phyloP scores from a whole-genome alignment of 2,329 filamentous ascomycete species.

The Hypoxylon sp. region DNA sequence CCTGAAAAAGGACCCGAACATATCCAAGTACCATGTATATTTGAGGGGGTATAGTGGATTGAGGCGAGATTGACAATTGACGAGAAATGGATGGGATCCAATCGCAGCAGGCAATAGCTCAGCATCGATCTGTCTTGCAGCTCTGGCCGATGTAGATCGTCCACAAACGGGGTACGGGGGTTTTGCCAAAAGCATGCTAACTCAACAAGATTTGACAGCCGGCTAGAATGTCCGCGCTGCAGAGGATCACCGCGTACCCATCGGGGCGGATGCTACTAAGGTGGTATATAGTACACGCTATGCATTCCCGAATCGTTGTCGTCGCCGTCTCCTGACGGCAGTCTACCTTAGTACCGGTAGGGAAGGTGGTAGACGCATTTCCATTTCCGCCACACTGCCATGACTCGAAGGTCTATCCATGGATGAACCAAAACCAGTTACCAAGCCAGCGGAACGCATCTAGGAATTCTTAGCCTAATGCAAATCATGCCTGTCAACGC shows the following conservation, averaged over 20 bases:
- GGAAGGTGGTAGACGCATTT: slow-evolving; percentile 27
- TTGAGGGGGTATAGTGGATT: slow-evolving; percentile 1
- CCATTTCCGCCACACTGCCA: slow-evolving; percentile 36
- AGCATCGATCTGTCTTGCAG: slow-evolving; percentile 45
- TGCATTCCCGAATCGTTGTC: slow-evolving; percentile 42
- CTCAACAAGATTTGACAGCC: slow-evolving; percentile 47
- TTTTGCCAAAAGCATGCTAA: slow-evolving; percentile 46
- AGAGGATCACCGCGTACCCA: slow-evolving; percentile 40
- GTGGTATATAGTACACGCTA: slow-evolving; percentile 28
- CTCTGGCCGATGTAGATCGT: slow-evolving; percentile 42
- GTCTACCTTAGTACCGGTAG: slow-evolving; percentile 27
- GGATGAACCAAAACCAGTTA: slow-evolving; percentile 25
- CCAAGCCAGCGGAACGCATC: slow-evolving; percentile 39
- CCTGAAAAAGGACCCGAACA: not conserved
- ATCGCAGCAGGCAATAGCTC: slow-evolving; percentile 37
- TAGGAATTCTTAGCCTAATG: slow-evolving; percentile 34
- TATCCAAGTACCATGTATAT: not conserved
- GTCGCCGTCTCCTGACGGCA: slow-evolving; percentile 32
- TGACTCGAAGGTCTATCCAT: slow-evolving; percentile 37
- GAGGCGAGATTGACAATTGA: slow-evolving; percentile 22
- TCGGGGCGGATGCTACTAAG: slow-evolving; percentile 44
- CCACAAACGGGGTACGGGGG: slow-evolving; percentile 39
- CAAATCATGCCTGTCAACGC: slow-evolving; percentile 37
- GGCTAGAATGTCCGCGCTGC: slow-evolving; percentile 36
- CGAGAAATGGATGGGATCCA: slow-evolving; percentile 26